phyloP scores from a whole-genome alignment of 495 filamentous ascomycete species.

The Chaetomium fimeti region DNA sequence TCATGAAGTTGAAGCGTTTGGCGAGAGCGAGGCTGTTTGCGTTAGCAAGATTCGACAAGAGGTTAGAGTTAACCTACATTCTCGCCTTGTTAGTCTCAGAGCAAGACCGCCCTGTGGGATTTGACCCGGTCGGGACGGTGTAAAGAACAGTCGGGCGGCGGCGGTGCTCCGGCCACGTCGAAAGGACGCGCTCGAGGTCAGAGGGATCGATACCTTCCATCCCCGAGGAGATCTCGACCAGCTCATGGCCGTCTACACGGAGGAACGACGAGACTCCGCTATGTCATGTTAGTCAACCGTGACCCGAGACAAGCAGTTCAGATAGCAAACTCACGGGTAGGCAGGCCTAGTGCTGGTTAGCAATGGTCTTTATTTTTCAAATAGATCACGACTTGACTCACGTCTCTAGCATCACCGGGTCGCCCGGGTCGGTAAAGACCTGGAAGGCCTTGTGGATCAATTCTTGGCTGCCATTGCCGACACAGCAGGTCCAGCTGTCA shows the following conservation, averaged over 20 bases:
- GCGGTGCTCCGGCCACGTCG: slow-evolving; percentile 2
- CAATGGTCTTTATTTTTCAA: not conserved
- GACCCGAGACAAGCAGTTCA: not conserved
- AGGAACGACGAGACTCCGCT: slow-evolving; percentile 13
- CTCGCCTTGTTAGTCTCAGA: slow-evolving; percentile 12
- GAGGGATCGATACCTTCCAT: not conserved
- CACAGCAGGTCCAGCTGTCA: slow-evolving; percentile 11
- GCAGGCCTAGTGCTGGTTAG: not conserved
- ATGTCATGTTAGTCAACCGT: not conserved
- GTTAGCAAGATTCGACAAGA: not conserved
- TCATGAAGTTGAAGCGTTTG: slow-evolving; percentile 16
- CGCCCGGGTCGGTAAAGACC: slow-evolving; percentile 21
- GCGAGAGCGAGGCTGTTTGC: slow-evolving; percentile 10
- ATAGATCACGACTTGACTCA: not conserved
- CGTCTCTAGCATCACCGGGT: slow-evolving; percentile 21
- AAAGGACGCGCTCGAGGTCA: slow-evolving; percentile 1
- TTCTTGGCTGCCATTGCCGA: slow-evolving; percentile 24
- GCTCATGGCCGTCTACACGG: slow-evolving; percentile 9
- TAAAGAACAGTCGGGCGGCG: slow-evolving; percentile 14
- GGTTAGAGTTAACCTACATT: not conserved
- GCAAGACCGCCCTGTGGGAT: slow-evolving; percentile 19
- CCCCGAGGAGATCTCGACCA: slow-evolving; percentile 8
- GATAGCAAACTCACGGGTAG: slow-evolving; percentile 8
- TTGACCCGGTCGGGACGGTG: slow-evolving; percentile 18
- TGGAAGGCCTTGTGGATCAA: slow-evolving; percentile 24